Base-by-base conservation (phyloP, 805 yeast species). In the Candida suzukii region DNA sequence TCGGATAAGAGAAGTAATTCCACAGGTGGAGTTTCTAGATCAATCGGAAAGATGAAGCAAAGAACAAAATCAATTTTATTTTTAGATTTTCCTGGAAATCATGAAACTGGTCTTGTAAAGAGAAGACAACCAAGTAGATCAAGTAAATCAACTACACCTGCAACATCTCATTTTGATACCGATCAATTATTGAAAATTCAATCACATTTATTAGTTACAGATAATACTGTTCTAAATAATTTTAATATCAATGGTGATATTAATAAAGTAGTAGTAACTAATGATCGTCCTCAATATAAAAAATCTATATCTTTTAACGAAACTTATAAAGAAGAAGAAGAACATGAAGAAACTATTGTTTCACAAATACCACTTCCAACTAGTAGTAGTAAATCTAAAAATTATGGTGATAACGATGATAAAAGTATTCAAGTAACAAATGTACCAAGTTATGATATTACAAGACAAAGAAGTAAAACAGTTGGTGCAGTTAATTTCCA, bases 381-480 rank as follows among this genome's bases (percentile, higher is more conserved):
- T 12, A 22, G 14, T 18, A 34, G n/a, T n/a, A n/a, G n/a, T n/a
- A n/a, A n/a, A n/a, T n/a, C n/a, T n/a, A n/a, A n/a, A n/a, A n/a
- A n/a, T n/a, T n/a, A n/a, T n/a, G n/a, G n/a, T n/a, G n/a, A n/a
- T n/a, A n/a, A n/a, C n/a, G n/a, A n/a, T n/a, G n/a, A n/a, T n/a
- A n/a, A n/a, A n/a, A n/a, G n/a, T n/a, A n/a, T n/a, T n/a, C n/a
- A n/a, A n/a, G n/a, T n/a, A n/a, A n/a, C n/a, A n/a, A n/a, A n/a
- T n/a, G n/a, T n/a, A 8, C 31, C 19, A 48, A 27, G 48, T 6
- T 26, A 31, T 17, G 40, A 37, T 17, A 45, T 54, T 27, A 20
- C 51, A 7, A 46, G 66, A 39, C 61, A 59, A 35, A 42, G 67
- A 28, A 58, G 65, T n/a, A 54, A 53, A 41, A 62, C 67, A 1